Percentiles rank a stretch among this genome's conserved stretches.
Evolutionary conservation across 2,329 filamentous ascomycete genomes (phyloP).

Genomic region (Celoporthe dispersa): DNA sequence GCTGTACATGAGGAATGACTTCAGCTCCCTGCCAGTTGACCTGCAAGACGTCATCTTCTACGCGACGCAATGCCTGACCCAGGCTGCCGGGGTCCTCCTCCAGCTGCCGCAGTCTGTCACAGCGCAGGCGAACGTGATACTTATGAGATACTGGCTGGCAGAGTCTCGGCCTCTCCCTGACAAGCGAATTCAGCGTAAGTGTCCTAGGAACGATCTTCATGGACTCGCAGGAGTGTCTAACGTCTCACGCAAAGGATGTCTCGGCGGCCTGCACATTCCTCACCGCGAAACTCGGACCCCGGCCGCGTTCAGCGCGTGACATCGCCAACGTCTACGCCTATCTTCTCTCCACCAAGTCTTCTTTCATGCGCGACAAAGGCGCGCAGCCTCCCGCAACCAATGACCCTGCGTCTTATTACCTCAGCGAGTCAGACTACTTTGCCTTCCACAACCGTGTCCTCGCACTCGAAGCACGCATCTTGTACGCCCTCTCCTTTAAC

Average conservation of each 20-base stretch:
- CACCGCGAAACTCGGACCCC: constrained; percentile 78
- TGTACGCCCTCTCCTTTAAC: constrained; percentile 78
- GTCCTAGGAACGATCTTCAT: background rate
- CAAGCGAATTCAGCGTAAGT: constrained; percentile 60
- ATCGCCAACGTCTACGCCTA: constrained; percentile 85
- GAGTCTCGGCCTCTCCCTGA: constrained; percentile 53
- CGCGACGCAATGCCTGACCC: constrained; percentile 73
- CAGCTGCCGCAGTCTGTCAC: constrained; percentile 84
- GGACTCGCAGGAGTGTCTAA: background rate
- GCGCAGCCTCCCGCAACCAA: constrained; percentile 38
- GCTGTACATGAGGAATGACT: constrained; percentile 59
- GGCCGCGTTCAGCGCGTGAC: constrained; percentile 76
- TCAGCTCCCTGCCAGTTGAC: constrained; percentile 66
- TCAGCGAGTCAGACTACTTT: constrained; percentile 75
- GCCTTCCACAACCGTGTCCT: constrained; percentile 67
- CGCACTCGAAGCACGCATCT: constrained; percentile 75
- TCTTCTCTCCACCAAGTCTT: constrained; percentile 67
- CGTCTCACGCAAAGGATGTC: constrained; percentile 58
- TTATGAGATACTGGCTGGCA: constrained; percentile 78
- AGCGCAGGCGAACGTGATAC: constrained; percentile 80
- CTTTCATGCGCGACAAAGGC: constrained; percentile 50
- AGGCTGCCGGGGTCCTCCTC: constrained; percentile 79
- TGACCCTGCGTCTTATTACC: constrained; percentile 64
- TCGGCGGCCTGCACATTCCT: constrained; percentile 84
- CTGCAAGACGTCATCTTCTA: constrained; percentile 75